Conservation (phyloP, 805 yeast species). For the Huiozyma naganishii region DNA sequence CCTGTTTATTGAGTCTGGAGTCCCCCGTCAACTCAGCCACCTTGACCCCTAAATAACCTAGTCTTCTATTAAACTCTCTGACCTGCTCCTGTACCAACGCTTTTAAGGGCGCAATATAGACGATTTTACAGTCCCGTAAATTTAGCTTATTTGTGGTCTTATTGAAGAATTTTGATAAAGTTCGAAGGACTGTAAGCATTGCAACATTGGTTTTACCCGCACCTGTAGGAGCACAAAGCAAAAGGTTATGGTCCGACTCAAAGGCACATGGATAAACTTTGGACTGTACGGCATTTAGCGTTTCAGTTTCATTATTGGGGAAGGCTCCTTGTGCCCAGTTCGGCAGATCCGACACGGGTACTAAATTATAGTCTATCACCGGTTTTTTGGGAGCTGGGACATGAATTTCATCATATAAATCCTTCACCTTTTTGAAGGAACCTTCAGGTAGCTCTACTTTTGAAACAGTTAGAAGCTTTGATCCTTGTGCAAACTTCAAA, state of each 20-base stretch:
- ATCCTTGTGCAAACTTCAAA: slow-evolving; percentile 60
- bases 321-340: slow-evolving; percentile 75
- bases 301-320: slow-evolving; percentile 49
- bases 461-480: slow-evolving; percentile 53
- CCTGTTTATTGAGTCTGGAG: slow-evolving; percentile 60
- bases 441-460: slow-evolving; percentile 73
- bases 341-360: slow-evolving; percentile 57
- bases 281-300: slow-evolving; percentile 77
- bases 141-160: slow-evolving; percentile 38
- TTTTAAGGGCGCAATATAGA: slow-evolving; percentile 85
- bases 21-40: slow-evolving; percentile 92
- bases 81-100: slow-evolving; percentile 95
- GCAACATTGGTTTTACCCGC: slow-evolving; percentile 98
- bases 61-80: slow-evolving; percentile 66
- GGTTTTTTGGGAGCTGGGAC: slow-evolving; percentile 75
- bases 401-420: slow-evolving; percentile 75
- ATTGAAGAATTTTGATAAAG: slow-evolving; percentile 44
- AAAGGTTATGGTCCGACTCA: slow-evolving; percentile 52
- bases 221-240: slow-evolving; percentile 96
- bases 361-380: slow-evolving; percentile 32
- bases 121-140: slow-evolving; percentile 55
- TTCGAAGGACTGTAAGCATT: slow-evolving; percentile 61
- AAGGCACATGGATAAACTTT: slow-evolving; percentile 75
- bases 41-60: slow-evolving; percentile 49
- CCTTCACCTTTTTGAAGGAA: slow-evolving; percentile 64